These are phyloP conservation scores for Claviceps cyperi DNA, from an alignment of 2,329 filamentous ascomycete species.

Conservation along the genomic window DNA sequence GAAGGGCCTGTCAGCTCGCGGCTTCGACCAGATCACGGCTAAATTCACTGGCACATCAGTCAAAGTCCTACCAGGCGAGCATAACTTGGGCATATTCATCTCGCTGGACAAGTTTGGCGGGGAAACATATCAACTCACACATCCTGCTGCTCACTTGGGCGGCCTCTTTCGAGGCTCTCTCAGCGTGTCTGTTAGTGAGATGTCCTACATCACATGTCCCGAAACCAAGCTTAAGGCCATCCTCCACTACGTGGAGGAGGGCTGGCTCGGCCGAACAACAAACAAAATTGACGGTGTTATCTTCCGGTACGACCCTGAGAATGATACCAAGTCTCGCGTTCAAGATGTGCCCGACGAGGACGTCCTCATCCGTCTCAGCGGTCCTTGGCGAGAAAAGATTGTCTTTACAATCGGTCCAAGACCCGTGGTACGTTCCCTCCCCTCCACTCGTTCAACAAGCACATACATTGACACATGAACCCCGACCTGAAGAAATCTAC, in stretches of 20 bases:
- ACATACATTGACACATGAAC: not conserved
- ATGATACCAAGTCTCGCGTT: conserved; percentile 65
- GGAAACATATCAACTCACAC: conserved; percentile 89
- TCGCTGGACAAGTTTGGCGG: conserved; percentile 64
- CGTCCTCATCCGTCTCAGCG: conserved; percentile 66
- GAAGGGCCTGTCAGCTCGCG: conserved; percentile 72
- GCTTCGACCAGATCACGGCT: conserved; percentile 91
- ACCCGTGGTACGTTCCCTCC: conserved; percentile 38
- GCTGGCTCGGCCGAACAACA: conserved; percentile 82
- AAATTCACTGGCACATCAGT: conserved; percentile 96
- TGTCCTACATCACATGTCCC: conserved; percentile 78
- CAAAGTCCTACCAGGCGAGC: conserved; percentile 78
- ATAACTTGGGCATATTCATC: conserved; percentile 94
- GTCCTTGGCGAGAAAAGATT: conserved; percentile 68
- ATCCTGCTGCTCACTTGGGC: conserved; percentile 84
- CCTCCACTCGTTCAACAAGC: not conserved
- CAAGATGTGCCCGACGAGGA: conserved; percentile 80
- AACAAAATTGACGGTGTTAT: conserved; percentile 86
- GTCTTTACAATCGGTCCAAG: conserved; percentile 46
- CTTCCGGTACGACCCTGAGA: conserved; percentile 78
- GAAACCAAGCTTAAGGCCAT: conserved; percentile 86
- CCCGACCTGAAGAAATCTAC: conserved; percentile 22
- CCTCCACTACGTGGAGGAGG: conserved; percentile 83
- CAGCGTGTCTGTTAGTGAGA: conserved; percentile 79
- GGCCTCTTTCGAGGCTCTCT: conserved; percentile 78